A percentile compares a stretch with the other conserved stretches of the same genome.
These are phyloP conservation scores for Dactylellina cionopaga DNA, from an alignment of 2,329 filamentous ascomycete genomes.

Conservation along the genomic window DNA sequence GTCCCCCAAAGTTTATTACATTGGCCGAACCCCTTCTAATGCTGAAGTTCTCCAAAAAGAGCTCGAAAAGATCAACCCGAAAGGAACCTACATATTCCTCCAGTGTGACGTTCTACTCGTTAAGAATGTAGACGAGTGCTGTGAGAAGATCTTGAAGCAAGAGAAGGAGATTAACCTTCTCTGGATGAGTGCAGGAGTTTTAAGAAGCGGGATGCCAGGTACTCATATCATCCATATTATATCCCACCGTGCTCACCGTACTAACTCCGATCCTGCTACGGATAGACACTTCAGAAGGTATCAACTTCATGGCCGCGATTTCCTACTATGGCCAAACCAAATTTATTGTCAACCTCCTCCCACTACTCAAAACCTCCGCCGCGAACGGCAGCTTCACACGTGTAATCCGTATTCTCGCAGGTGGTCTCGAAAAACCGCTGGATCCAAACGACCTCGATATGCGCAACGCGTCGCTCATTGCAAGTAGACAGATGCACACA, in stretches of 20 bases:
- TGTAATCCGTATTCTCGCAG: slow-evolving; percentile 68
- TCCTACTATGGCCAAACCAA: slow-evolving; percentile 70
- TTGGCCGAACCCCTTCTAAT: slow-evolving; percentile 62
- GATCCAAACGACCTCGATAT: slow-evolving; percentile 63
- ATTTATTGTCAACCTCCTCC: slow-evolving; percentile 69
- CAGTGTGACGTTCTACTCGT: slow-evolving; percentile 64
- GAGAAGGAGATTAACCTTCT: slow-evolving; percentile 68
- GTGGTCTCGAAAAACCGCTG: slow-evolving; percentile 66
- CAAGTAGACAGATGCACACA: slow-evolving; percentile 60
- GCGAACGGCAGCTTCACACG: slow-evolving; percentile 64
- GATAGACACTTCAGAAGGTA: slow-evolving; percentile 68
- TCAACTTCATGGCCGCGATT: slow-evolving; percentile 66
- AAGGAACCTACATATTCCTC: slow-evolving; percentile 64
- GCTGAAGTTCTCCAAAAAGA: slow-evolving; percentile 62
- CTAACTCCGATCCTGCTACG: too few relatives aligned
- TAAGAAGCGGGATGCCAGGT: slow-evolving; percentile 57
- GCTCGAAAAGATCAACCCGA: slow-evolving; percentile 62
- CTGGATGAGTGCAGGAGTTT: slow-evolving; percentile 66
- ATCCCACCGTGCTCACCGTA: too few relatives aligned
- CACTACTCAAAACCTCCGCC: slow-evolving; percentile 63
- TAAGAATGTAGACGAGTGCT: slow-evolving; percentile 65
- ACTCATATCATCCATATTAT: slow-evolving; percentile 2
- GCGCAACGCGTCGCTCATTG: slow-evolving; percentile 60
- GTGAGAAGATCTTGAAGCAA: slow-evolving; percentile 64
- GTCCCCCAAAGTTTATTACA: slow-evolving; percentile 62